Evolutionary conservation across 345 rosid genomes (phyloP), one percentile per base, ranked within the genome.

Genomic region (Clarkia xantiana): DNA sequence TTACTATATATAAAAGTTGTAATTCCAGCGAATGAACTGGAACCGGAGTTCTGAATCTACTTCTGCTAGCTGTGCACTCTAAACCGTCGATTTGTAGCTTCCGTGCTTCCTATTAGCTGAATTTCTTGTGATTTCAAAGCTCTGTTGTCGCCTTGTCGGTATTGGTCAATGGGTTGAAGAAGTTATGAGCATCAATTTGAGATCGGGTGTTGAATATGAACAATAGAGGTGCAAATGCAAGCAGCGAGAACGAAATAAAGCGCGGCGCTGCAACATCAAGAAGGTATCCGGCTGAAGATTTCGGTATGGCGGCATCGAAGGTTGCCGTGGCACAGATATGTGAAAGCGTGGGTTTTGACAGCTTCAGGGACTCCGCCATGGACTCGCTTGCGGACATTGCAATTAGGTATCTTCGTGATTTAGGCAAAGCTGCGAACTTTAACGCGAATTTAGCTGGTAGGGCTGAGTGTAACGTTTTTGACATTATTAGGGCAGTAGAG

Each of bases 281-380:
- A 57, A 72, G 80, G 50, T 49, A 57, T n/a, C 70, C 56, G 46
- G 68, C 77, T 3, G 79, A 76, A 47, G 94, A 78, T 42, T 86
- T 81, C 49, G 81, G 79, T 38, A 86, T 73, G 16, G 70, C 76
- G 0, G 95, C 78, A 18, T 63, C 87, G 3, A 84, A 67, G 67
- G 36, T 72, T 38, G 95, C 95, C 3, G 94, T 75, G 50, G 85
- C 87, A 42, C 98, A 86, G 69, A 61, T 86, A 57, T 86, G 96
- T 25, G 79, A 71, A 62, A 68, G 72, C 56, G 66, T 80, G 2
- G 98, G 98, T 19, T 86, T 76, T 70, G 66, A 78, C 41, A 79
- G 85, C 17, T 70, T 62, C 69, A 72, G 78, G 18, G 77, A 74
- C 25, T 77, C 94, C 10, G 86, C 94, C 44, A 60, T 91, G 62